A percentile compares a stretch with the other conserved stretches of the same genome.
Evolutionary conservation across 768 basidiomycete species (phyloP).

Genomic region (Sarcomyxa edulis): DNA sequence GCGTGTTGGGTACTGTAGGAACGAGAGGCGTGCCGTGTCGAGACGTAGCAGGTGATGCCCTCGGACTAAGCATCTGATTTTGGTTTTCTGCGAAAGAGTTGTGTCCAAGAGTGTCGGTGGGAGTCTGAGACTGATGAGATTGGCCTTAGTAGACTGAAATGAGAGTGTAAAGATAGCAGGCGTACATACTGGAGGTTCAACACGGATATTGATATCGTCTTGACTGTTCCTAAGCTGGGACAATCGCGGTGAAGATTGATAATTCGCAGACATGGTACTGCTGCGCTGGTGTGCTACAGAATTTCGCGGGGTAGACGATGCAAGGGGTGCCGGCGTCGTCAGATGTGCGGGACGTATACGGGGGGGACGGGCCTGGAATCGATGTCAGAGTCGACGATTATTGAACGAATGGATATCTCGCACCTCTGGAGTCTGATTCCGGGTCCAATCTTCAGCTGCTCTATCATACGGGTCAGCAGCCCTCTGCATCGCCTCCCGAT

Average conservation of each 20-base stretch:
- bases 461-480: too few species aligned
- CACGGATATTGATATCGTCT: conserved; percentile 7
- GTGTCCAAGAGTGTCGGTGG: conserved; percentile 1
- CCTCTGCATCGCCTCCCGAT: too few species aligned
- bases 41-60: not conserved
- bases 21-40: not conserved
- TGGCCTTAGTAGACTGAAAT: not conserved
- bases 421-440: too few species aligned
- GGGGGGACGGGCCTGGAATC: too few species aligned
- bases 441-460: too few species aligned
- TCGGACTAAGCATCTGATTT: not conserved
- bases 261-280: too few species aligned
- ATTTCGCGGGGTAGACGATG: too few species aligned
- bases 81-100: conserved; percentile 1
- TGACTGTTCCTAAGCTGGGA: not conserved
- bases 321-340: too few species aligned
- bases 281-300: too few species aligned
- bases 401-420: too few species aligned
- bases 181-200: conserved; percentile 4
- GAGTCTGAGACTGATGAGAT: conserved; percentile 4
- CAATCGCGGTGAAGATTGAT: not conserved
- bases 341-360: too few species aligned
- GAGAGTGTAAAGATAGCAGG: not conserved
- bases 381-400: too few species aligned
- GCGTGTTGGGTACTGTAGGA: conserved; percentile 5